These are phyloP conservation scores for Marasmius oreades DNA, from an alignment of 1,284 basidiomycete species.

Conservation along the genomic window DNA sequence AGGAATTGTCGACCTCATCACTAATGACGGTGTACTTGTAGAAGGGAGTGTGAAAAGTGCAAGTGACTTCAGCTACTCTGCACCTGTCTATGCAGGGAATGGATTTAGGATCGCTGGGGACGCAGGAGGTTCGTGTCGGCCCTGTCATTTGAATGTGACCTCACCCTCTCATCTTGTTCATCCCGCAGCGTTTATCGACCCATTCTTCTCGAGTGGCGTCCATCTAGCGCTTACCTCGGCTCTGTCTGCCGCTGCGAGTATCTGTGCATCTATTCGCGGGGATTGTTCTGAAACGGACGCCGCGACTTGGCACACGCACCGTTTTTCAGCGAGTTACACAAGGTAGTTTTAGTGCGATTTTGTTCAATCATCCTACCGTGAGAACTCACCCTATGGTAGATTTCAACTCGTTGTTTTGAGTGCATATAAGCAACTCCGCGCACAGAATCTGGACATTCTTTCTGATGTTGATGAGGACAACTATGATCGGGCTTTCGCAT, in stretches of 20 bases:
- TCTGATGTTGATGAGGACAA: slow-evolving; percentile 51
- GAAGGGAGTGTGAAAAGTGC: slow-evolving; percentile 38
- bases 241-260: slow-evolving; percentile 51
- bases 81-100: slow-evolving; percentile 45
- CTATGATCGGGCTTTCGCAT: slow-evolving; percentile 56
- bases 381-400: slow-evolving; percentile 27
- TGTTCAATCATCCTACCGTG: background rate
- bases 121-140: slow-evolving; percentile 44
- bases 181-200: slow-evolving; percentile 59
- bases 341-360: slow-evolving; percentile 34
- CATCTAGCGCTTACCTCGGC: slow-evolving; percentile 59
- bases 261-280: slow-evolving; percentile 49
- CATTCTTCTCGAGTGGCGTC: slow-evolving; percentile 61
- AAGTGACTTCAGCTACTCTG: slow-evolving; percentile 56
- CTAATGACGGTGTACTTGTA: slow-evolving; percentile 31
- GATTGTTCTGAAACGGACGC: slow-evolving; percentile 48
- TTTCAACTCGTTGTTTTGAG: slow-evolving; percentile 63
- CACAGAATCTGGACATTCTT: slow-evolving; percentile 46
- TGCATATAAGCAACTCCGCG: slow-evolving; percentile 59
- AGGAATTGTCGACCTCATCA: slow-evolving; percentile 37
- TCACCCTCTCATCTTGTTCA: background rate
- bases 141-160: background rate
- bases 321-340: slow-evolving; percentile 54
- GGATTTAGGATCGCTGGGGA: slow-evolving; percentile 55
- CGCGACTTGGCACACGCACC: slow-evolving; percentile 43